These are phyloP conservation scores for Myxozyma geophila DNA, from an alignment of 805 yeast species.

Conservation along the genomic window DNA sequence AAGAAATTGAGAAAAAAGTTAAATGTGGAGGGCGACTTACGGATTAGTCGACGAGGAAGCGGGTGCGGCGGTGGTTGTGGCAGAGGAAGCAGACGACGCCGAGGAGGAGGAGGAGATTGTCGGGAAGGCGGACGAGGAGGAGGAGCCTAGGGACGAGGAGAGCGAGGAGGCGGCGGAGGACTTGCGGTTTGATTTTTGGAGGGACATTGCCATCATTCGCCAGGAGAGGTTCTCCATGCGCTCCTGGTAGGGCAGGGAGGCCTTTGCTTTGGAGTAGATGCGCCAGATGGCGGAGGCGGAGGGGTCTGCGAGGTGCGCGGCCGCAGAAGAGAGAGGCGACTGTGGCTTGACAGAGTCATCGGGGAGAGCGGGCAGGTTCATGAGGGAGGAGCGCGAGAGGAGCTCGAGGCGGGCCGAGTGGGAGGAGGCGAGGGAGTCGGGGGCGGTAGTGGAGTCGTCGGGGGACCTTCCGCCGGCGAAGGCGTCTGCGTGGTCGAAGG, in stretches of 20 bases:
- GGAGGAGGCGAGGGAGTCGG: conserved; percentile 27
- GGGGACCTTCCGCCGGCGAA: conserved; percentile 19
- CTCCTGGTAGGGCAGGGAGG: conserved; percentile 70
- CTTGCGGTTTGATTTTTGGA: conserved; percentile 29
- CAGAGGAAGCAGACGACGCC: neutral
- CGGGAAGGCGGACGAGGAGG: conserved; percentile 12
- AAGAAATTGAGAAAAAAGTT: neutral
- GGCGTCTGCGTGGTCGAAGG: conserved; percentile 18
- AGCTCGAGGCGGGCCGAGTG: conserved; percentile 29
- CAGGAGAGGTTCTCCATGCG: conserved; percentile 86
- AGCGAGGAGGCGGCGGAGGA: no score
- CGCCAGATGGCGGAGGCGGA: conserved; percentile 56
- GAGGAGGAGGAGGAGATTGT: conserved; percentile 2
- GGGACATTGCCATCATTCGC: conserved; percentile 73
- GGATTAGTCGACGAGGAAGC: conserved; percentile 5
- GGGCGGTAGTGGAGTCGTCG: conserved; percentile 20
- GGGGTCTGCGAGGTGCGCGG: conserved; percentile 18
- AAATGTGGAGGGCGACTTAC: conserved; percentile 2
- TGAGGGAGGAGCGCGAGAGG: conserved; percentile 22
- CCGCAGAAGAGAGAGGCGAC: neutral
- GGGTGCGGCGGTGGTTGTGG: conserved; percentile 6
- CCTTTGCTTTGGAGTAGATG: conserved; percentile 77
- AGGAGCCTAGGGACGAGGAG: conserved; percentile 2
- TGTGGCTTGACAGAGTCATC: neutral
- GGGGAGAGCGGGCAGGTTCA: conserved; percentile 5